Percentiles rank a stretch among this genome's conserved stretches.
phyloP scores from a whole-genome alignment of 2,329 filamentous ascomycete species.

The Alternaria panax region DNA sequence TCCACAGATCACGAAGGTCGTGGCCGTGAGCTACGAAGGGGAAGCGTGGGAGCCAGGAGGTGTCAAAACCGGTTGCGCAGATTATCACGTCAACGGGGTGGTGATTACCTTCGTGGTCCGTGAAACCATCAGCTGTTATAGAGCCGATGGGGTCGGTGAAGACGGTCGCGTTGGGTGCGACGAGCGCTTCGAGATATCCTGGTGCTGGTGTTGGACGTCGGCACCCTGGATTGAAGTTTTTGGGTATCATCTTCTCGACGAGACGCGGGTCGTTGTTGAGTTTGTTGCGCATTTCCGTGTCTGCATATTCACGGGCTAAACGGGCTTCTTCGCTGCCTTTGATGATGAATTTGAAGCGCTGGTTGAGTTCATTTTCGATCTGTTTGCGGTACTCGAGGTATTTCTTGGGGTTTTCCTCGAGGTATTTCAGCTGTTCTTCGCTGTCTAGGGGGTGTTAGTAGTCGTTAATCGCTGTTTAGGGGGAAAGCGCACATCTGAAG shows the following conservation, averaged over 20 bases:
- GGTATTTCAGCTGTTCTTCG: conserved; percentile 50
- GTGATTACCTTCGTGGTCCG: conserved; percentile 23
- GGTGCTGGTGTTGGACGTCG: conserved; percentile 34
- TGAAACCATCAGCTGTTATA: conserved; percentile 32
- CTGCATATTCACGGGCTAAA: conserved; percentile 51
- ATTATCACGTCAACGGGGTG: conserved; percentile 52
- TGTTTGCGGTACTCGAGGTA: conserved; percentile 59
- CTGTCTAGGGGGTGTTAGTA: conserved; percentile 40
- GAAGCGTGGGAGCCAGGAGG: conserved; percentile 36
- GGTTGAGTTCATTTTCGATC: conserved; percentile 60
- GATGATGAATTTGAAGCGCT: conserved; percentile 62
- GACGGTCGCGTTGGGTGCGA: conserved; percentile 26
- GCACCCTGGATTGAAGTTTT: conserved; percentile 44
- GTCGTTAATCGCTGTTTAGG: not conserved
- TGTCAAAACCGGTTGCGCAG: conserved; percentile 54
- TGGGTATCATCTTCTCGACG: conserved; percentile 56
- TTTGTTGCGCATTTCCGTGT: conserved; percentile 52
- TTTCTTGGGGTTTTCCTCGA: conserved; percentile 52
- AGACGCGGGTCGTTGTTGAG: conserved; percentile 51
- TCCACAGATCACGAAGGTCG: conserved; percentile 50
- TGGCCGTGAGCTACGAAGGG: conserved; percentile 36
- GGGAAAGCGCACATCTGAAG: conserved; percentile 50
- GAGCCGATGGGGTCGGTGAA: conserved; percentile 28
- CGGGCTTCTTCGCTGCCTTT: conserved; percentile 57
- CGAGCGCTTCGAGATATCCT: conserved; percentile 33